Conservation (phyloP, 139 green algal species). For the Haematococcus lacustris region DNA sequence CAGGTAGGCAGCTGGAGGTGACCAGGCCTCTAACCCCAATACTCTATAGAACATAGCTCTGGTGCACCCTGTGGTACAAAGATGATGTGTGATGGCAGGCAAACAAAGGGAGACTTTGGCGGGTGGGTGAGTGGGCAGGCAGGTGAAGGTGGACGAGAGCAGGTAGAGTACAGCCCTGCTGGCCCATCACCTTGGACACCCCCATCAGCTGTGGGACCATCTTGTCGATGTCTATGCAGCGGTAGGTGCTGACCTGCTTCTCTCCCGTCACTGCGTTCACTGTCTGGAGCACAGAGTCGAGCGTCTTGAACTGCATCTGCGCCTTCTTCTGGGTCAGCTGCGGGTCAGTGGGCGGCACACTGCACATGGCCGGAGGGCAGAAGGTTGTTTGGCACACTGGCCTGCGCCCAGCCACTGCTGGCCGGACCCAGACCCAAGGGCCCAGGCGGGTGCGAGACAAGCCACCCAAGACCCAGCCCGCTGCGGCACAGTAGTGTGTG, state of each 20-base stretch:
- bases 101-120: too few relatives aligned
- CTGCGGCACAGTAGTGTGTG: too few relatives aligned
- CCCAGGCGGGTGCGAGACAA: too few relatives aligned
- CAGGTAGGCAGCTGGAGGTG: not conserved
- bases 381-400: too few relatives aligned
- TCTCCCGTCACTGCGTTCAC: slow-evolving; percentile 62
- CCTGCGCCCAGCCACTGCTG: too few relatives aligned
- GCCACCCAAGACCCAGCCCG: too few relatives aligned
- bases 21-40: not conserved
- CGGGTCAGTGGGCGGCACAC: not conserved
- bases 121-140: too few relatives aligned
- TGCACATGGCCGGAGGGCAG: too few relatives aligned
- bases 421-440: too few relatives aligned
- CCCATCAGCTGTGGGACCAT: slow-evolving; percentile 90
- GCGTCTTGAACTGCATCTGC: slow-evolving; percentile 72
- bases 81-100: not conserved
- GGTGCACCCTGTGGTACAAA: not conserved
- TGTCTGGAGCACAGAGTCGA: slow-evolving; percentile 71
- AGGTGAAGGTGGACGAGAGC: too few relatives aligned
- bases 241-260: slow-evolving; percentile 50
- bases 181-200: slow-evolving; percentile 66
- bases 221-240: slow-evolving; percentile 80
- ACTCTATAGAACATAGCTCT: not conserved
- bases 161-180: not conserved
- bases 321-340: slow-evolving; percentile 58